phyloP scores from a whole-genome alignment of 2,329 filamentous ascomycete species.

The Colletotrichum destructivum region DNA sequence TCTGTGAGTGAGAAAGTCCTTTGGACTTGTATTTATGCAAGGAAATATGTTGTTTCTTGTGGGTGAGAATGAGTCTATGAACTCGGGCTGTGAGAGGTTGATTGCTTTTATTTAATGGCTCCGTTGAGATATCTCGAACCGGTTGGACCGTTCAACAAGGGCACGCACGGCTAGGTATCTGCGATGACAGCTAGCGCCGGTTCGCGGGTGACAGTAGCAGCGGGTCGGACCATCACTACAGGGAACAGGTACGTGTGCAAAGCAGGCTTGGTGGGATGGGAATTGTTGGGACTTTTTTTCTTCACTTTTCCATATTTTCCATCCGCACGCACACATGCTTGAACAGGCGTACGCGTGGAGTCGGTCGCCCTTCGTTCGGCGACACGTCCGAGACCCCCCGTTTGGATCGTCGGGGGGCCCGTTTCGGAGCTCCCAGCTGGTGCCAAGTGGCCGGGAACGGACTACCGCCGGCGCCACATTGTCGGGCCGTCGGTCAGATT shows the following conservation, averaged over 20 bases:
- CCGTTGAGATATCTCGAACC: background rate
- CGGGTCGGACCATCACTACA: conserved; percentile 4
- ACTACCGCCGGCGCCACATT: background rate
- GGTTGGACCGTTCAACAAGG: background rate
- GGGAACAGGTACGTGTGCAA: background rate
- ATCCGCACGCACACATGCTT: conserved; percentile 14
- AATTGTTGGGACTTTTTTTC: conserved; percentile 13
- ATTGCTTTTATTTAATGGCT: background rate
- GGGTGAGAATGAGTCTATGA: too few species aligned
- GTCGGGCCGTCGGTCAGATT: conserved; percentile 38
- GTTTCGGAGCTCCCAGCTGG: conserved; percentile 17
- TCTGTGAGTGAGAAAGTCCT: background rate
- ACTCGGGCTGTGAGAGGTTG: background rate
- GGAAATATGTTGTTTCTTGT: background rate
- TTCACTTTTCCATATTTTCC: background rate
- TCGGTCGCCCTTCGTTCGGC: conserved; percentile 4
- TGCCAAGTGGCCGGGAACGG: conserved; percentile 2
- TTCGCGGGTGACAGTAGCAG: background rate
- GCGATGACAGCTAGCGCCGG: conserved; percentile 2
- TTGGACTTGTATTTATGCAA: too few species aligned
- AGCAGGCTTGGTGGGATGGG: conserved; percentile 9
- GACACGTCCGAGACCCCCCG: conserved; percentile 26
- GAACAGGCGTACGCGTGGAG: background rate
- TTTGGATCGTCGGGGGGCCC: background rate
- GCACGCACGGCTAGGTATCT: background rate